These are phyloP conservation scores for Phytopythium ostracodes DNA, from an alignment of 352 stramenopile genomes.

Conservation along the genomic window DNA sequence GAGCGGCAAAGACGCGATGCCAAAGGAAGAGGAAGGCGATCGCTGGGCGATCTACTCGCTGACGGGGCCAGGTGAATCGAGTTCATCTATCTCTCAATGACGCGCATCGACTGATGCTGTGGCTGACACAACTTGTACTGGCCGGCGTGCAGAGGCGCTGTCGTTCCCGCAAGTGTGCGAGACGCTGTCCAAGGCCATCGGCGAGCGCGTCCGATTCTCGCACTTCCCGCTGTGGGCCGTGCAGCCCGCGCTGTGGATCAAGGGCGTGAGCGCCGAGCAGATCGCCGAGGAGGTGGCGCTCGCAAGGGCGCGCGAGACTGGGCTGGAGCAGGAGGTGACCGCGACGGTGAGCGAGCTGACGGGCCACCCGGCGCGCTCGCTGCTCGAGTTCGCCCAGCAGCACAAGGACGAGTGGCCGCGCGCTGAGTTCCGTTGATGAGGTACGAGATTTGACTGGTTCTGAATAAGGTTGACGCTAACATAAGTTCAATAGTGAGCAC, in stretches of 20 bases:
- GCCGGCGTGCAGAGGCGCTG: constrained; percentile 31
- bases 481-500: background rate
- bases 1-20: background rate
- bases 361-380: background rate
- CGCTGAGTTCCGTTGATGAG: background rate
- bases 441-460: background rate
- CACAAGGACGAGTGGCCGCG: constrained; percentile 7
- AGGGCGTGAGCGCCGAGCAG: constrained; percentile 51
- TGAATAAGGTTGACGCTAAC: background rate
- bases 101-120: background rate
- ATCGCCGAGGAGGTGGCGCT: constrained; percentile 50
- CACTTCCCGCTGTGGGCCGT: constrained; percentile 74
- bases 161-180: constrained; percentile 43
- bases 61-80: constrained; percentile 31
- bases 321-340: constrained; percentile 2
- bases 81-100: background rate
- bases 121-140: background rate
- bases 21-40: constrained; percentile 2
- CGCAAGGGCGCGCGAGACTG: background rate
- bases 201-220: constrained; percentile 45
- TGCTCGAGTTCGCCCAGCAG: background rate
- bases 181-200: constrained; percentile 36
- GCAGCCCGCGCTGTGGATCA: constrained; percentile 69
- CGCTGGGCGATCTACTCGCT: constrained; percentile 22
- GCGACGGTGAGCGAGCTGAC: background rate